These are phyloP conservation scores for Lactarius hatsudake DNA, from an alignment of 768 basidiomycete genomes.

Conservation along the genomic window DNA sequence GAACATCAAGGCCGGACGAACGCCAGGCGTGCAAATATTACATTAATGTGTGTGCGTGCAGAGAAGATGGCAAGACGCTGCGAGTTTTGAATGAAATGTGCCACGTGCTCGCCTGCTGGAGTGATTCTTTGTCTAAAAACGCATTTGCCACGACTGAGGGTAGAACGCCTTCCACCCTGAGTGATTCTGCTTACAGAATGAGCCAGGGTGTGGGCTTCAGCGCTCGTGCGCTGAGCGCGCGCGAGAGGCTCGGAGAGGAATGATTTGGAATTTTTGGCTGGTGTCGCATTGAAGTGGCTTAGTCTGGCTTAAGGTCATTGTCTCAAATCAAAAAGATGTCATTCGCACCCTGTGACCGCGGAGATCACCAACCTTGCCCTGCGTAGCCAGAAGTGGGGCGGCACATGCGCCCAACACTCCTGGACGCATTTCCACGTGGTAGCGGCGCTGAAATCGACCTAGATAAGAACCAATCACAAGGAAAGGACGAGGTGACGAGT, in stretches of 20 bases:
- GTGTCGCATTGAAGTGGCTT: not conserved
- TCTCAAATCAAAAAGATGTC: no score
- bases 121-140: not conserved
- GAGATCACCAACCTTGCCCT: no score
- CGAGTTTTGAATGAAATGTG: not conserved
- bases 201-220: not conserved
- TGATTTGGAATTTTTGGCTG: not conserved
- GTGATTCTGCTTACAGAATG: not conserved
- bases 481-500: no score
- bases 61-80: not conserved
- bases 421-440: no score
- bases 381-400: no score
- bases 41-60: not conserved
- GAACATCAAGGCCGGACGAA: not conserved
- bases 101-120: not conserved
- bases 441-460: no score
- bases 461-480: no score
- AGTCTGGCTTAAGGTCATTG: no score
- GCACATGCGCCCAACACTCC: no score
- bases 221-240: not conserved
- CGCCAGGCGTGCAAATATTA: not conserved
- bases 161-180: not conserved
- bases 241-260: not conserved
- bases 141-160: not conserved
- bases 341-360: no score